These are phyloP conservation scores for Bothriochloa decipiens DNA, from an alignment of 176 grass and related monocot species.

Conservation along the genomic window DNA sequence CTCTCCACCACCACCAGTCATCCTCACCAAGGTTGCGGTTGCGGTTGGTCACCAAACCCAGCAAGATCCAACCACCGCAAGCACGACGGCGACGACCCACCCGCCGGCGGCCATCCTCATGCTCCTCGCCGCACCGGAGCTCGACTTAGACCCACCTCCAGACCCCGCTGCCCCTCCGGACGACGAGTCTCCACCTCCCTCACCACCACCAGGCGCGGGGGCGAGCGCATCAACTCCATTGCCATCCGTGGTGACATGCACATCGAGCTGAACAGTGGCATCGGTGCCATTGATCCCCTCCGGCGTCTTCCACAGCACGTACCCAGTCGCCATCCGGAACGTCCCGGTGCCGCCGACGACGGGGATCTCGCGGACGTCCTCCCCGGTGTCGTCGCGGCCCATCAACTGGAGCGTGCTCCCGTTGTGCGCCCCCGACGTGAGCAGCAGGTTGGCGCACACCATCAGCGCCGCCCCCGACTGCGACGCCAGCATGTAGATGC, in stretches of 20 bases:
- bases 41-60: constrained; percentile 14
- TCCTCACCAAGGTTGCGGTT: too few species aligned
- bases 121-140: not conserved
- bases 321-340: not conserved
- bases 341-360: not conserved
- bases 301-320: not conserved
- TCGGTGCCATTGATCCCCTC: not conserved
- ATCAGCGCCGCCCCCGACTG: not conserved
- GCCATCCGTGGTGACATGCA: not conserved
- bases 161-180: not conserved
- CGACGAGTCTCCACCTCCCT: not conserved
- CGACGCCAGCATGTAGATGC: constrained; percentile 15
- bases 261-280: not conserved
- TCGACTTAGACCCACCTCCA: not conserved
- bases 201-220: not conserved
- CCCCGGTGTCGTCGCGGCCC: not conserved
- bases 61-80: not conserved
- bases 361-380: not conserved
- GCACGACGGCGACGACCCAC: constrained; percentile 6
- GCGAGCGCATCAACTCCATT: not conserved
- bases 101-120: not conserved
- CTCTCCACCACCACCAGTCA: too few species aligned
- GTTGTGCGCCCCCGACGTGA: constrained; percentile 11
- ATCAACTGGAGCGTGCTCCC: not conserved
- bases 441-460: constrained; percentile 23